Percentiles rank a stretch among this genome's conserved stretches.
Conservation (phyloP, 768 basidiomycete genomes). For the Suillus occidentalis region DNA sequence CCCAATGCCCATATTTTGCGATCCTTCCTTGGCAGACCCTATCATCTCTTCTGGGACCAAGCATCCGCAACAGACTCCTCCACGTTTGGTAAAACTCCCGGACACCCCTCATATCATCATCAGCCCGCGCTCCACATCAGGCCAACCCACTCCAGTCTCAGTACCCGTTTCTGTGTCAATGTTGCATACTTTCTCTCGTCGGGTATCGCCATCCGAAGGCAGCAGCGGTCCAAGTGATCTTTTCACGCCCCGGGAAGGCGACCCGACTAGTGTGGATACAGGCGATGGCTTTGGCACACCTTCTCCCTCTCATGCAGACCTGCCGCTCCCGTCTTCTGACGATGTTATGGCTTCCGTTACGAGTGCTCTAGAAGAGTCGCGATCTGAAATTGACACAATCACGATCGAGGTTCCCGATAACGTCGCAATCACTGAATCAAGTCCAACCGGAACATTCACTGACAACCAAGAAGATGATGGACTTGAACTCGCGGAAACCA, state of each 20-base stretch:
- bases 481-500: not conserved
- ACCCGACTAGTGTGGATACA: not conserved
- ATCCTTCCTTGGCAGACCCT: constrained; percentile 41
- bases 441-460: not conserved
- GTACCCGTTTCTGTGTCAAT: constrained; percentile 21
- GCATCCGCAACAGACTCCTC: constrained; percentile 6
- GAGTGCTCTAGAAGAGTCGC: not conserved
- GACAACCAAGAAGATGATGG: not conserved
- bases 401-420: not conserved
- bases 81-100: constrained; percentile 21
- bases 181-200: constrained; percentile 21
- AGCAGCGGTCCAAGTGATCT: constrained; percentile 29
- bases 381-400: not conserved
- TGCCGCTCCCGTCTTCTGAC: not conserved
- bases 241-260: constrained; percentile 36
- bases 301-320: not conserved
- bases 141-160: constrained; percentile 14
- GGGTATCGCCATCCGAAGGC: constrained; percentile 4
- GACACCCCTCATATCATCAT: constrained; percentile 19
- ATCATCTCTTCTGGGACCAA: constrained; percentile 16
- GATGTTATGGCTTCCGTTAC: constrained; percentile 4
- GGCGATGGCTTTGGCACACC: constrained; percentile 1
- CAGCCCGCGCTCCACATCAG: constrained; percentile 13
- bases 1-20: constrained; percentile 43
- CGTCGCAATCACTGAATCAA: not conserved